Evolutionary conservation across 768 basidiomycete genomes (phyloP).

Genomic region (Boletellus ananas): DNA sequence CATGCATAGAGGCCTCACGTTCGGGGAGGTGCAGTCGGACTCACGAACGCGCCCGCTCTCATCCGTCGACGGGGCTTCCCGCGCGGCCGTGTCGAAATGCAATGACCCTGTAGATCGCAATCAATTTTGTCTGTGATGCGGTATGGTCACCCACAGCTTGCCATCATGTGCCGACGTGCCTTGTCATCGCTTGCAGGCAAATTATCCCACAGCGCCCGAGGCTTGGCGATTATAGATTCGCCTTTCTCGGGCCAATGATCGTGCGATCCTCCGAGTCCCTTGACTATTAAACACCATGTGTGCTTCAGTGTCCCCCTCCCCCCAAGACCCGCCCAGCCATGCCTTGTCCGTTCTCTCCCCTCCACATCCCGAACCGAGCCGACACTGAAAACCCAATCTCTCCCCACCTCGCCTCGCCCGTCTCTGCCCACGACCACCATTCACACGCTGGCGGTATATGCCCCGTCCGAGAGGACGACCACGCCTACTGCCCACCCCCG

Average conservation of each 20-base stretch:
- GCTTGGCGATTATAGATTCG: background rate
- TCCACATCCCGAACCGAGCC: background rate
- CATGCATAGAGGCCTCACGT: background rate
- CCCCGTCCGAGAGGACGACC: constrained; percentile 36
- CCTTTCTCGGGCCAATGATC: background rate
- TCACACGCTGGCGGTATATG: constrained; percentile 28
- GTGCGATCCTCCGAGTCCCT: background rate
- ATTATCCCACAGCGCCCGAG: background rate
- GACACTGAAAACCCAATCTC: constrained; percentile 3
- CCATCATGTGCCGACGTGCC: background rate
- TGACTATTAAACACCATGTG: background rate
- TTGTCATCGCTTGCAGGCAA: background rate
- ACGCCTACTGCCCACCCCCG: constrained; percentile 44
- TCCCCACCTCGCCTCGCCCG: constrained; percentile 4
- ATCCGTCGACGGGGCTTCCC: background rate
- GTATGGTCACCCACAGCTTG: too few relatives aligned
- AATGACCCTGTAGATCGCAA: background rate
- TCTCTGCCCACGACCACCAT: constrained; percentile 21
- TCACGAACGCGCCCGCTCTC: background rate
- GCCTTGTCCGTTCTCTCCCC: background rate
- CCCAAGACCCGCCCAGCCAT: background rate
- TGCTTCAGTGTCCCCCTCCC: background rate
- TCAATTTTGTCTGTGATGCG: too few relatives aligned
- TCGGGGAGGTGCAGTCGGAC: background rate
- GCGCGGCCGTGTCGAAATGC: background rate